phyloP scores from a whole-genome alignment of 2,329 filamentous ascomycete genomes.

The Aspergillus thermomutatus region DNA sequence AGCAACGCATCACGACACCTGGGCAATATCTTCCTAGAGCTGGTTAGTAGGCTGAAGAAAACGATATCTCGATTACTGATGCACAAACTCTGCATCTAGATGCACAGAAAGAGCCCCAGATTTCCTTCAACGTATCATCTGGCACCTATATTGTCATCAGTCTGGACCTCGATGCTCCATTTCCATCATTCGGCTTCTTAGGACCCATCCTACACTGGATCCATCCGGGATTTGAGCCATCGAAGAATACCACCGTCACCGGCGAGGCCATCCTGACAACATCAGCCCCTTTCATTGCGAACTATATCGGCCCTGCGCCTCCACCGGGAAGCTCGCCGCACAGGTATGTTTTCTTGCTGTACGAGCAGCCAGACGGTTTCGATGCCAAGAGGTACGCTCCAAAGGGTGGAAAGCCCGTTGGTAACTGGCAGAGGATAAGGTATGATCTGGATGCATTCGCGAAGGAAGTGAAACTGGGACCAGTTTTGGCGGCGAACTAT shows the following conservation, averaged over 20 bases:
- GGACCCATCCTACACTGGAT: constrained; percentile 34
- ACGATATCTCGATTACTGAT: neutral
- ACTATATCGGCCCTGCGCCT: constrained; percentile 48
- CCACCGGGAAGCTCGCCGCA: constrained; percentile 47
- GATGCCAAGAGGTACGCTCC: constrained; percentile 32
- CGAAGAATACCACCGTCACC: constrained; percentile 1
- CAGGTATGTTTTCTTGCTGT: constrained; percentile 51
- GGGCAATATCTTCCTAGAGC: constrained; percentile 30
- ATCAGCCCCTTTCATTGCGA: constrained; percentile 23
- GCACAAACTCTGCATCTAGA: constrained; percentile 6
- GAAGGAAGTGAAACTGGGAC: constrained; percentile 31
- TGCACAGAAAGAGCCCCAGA: constrained; percentile 18
- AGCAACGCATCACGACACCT: constrained; percentile 23
- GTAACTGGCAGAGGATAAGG: constrained; percentile 37
- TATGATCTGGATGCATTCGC: constrained; percentile 44
- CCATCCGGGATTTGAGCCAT: constrained; percentile 22
- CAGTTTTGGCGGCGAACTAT: constrained; percentile 37
- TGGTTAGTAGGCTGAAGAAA: constrained; percentile 15
- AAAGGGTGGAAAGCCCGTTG: constrained; percentile 34
- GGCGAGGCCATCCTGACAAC: constrained; percentile 9
- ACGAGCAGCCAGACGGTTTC: constrained; percentile 45
- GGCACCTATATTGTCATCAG: constrained; percentile 24
- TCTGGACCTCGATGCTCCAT: constrained; percentile 32
- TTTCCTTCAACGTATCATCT: constrained; percentile 15
- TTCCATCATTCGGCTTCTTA: constrained; percentile 24